Percentiles rank a stretch among this genome's conserved stretches.
Evolutionary conservation across 2,329 filamentous ascomycete genomes (phyloP).

Genomic region (Ceratocystis lukuohia): DNA sequence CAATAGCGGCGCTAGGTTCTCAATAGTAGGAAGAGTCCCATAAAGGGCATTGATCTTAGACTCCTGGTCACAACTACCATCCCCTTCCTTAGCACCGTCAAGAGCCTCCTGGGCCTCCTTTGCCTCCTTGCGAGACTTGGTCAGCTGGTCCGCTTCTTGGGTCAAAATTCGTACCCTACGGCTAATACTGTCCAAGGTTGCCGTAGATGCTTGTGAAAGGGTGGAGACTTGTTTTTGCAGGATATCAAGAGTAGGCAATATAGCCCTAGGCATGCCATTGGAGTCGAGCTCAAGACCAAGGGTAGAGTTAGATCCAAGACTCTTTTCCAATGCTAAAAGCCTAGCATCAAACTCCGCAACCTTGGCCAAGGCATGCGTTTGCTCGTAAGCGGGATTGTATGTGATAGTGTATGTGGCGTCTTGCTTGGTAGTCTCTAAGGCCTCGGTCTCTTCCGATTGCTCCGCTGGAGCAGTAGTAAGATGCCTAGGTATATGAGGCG

Average conservation of each 20-base stretch:
- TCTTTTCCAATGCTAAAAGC: conserved; percentile 63
- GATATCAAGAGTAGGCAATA: conserved; percentile 68
- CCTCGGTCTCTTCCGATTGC: conserved; percentile 20
- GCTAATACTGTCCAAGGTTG: conserved; percentile 59
- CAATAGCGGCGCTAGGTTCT: conserved; percentile 69
- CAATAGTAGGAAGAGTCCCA: conserved; percentile 75
- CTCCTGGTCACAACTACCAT: conserved; percentile 53
- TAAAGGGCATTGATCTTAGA: conserved; percentile 88
- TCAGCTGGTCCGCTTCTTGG: conserved; percentile 58
- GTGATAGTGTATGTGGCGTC: conserved; percentile 49
- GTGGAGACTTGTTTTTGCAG: conserved; percentile 70
- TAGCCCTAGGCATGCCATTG: conserved; percentile 47
- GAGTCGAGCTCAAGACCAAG: conserved; percentile 49
- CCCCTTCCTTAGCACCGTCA: conserved; percentile 18
- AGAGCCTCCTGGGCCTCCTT: conserved; percentile 49
- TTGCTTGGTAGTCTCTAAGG: conserved; percentile 22
- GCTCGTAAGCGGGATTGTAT: conserved; percentile 50
- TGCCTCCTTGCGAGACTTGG: conserved; percentile 49
- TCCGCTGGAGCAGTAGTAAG: background rate
- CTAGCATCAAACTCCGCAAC: conserved; percentile 80
- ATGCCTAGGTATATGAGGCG: conserved; percentile 1
- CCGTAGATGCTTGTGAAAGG: conserved; percentile 57
- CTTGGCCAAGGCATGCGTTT: conserved; percentile 60
- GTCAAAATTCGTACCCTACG: conserved; percentile 56
- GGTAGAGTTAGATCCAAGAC: conserved; percentile 63